Conservation (phyloP, 345 rosid species). For the Pugionium cornutum region DNA sequence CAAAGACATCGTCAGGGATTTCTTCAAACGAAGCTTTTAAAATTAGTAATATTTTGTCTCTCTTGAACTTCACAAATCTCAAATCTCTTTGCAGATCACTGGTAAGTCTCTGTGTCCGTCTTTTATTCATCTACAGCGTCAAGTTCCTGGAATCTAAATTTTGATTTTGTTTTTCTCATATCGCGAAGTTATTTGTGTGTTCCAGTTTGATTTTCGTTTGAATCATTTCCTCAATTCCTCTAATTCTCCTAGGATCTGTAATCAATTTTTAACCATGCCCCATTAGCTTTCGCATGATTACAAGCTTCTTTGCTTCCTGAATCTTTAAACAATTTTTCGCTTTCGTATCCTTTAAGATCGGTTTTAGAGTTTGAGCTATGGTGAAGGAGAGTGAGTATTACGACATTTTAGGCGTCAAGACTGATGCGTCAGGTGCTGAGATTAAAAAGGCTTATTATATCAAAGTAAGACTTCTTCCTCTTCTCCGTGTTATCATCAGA, state of each 20-base stretch:
- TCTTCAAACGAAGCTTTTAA: too few relatives aligned
- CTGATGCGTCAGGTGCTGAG: slow-evolving; percentile 69
- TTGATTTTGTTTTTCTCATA: background rate
- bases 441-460: slow-evolving; percentile 92
- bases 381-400: slow-evolving; percentile 75
- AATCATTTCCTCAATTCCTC: background rate
- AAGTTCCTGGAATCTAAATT: background rate
- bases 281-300: background rate
- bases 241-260: slow-evolving; percentile 11
- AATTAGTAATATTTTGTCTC: too few relatives aligned
- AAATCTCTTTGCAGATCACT: too few relatives aligned
- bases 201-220: background rate
- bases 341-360: background rate
- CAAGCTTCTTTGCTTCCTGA: background rate
- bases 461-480: slow-evolving; percentile 49
- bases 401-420: slow-evolving; percentile 68
- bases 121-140: background rate
- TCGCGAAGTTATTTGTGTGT: background rate
- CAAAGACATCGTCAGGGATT: too few relatives aligned
- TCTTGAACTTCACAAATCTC: too few relatives aligned
- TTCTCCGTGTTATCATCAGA: slow-evolving; percentile 3
- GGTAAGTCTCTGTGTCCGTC: slow-evolving; percentile 12
- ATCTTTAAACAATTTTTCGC: background rate
- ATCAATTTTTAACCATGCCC: background rate
- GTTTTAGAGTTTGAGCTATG: slow-evolving; percentile 41